These are phyloP conservation scores for Escallonia rubra DNA, from an alignment of 129 eudicot genomes.

Conservation along the genomic window DNA sequence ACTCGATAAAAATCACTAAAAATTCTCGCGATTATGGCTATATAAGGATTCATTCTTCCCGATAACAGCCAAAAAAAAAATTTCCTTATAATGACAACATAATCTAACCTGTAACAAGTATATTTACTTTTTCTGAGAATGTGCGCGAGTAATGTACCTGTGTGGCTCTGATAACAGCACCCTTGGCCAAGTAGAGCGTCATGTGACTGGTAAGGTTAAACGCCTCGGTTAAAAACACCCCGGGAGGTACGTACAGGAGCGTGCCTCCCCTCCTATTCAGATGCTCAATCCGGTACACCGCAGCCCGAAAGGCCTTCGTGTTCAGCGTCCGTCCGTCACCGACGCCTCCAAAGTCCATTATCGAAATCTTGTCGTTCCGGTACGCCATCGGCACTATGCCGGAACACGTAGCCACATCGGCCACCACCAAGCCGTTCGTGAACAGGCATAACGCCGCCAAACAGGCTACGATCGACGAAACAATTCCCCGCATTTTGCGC, in stretches of 20 bases:
- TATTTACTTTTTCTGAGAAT: too few species aligned
- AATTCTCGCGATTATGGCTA: too few species aligned
- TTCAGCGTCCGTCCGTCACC: constrained; percentile 85
- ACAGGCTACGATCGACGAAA: constrained; percentile 17
- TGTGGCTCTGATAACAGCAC: constrained; percentile 87
- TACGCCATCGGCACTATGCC: constrained; percentile 75
- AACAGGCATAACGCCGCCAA: constrained; percentile 20
- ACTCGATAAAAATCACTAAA: too few species aligned
- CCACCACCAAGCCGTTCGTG: constrained; percentile 25
- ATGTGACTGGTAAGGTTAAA: constrained; percentile 87
- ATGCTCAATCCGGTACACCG: constrained; percentile 68
- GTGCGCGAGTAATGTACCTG: constrained; percentile 37
- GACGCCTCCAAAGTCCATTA: constrained; percentile 79
- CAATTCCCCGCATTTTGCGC: constrained; percentile 19
- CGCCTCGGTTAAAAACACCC: constrained; percentile 64
- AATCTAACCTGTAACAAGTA: too few species aligned
- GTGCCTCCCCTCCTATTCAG: constrained; percentile 83
- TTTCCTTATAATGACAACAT: too few species aligned
- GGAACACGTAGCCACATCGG: constrained; percentile 57
- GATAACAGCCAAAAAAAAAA: too few species aligned
- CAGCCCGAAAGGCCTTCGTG: constrained; percentile 72
- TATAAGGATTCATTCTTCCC: too few species aligned
- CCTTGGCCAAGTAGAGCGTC: constrained; percentile 87
- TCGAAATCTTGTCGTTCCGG: constrained; percentile 66
- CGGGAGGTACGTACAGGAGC: constrained; percentile 74